phyloP scores from a whole-genome alignment of 164 flowering plant species.

The Nymphaea thermarum region DNA sequence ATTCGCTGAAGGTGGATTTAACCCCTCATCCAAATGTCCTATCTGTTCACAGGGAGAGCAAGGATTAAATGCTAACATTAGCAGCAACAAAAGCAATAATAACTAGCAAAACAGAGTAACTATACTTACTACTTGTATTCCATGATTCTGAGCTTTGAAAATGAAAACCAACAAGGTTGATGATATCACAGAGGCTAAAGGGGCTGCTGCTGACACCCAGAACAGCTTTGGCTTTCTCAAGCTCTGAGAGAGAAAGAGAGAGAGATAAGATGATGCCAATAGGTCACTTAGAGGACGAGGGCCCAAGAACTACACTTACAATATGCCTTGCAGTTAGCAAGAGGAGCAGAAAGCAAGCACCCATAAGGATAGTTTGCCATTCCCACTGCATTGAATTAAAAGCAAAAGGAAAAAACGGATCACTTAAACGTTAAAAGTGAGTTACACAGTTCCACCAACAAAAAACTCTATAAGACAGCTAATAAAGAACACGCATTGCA shows the following conservation, averaged over 20 bases:
- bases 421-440: no score
- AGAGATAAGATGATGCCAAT: neutral
- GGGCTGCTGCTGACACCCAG: slow-evolving; percentile 78
- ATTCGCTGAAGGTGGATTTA: slow-evolving; percentile 56
- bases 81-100: slow-evolving; percentile 1
- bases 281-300: neutral
- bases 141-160: slow-evolving; percentile 31
- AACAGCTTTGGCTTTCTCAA: slow-evolving; percentile 46
- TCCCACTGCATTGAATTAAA: slow-evolving; percentile 26
- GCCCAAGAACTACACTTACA: slow-evolving; percentile 16
- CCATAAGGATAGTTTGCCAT: slow-evolving; percentile 46
- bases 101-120: neutral
- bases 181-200: slow-evolving; percentile 45
- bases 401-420: no score
- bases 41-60: slow-evolving; percentile 31
- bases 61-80: neutral
- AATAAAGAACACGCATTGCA: no score
- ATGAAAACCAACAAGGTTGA: slow-evolving; percentile 41
- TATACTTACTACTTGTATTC: slow-evolving; percentile 27
- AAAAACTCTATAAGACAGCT: no score
- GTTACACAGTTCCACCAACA: no score
- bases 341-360: slow-evolving; percentile 30
- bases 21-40: slow-evolving; percentile 52
- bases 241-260: slow-evolving; percentile 23
- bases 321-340: slow-evolving; percentile 33